Conservation (phyloP, 305 asterid genomes). For the Solanum hybrid region DNA sequence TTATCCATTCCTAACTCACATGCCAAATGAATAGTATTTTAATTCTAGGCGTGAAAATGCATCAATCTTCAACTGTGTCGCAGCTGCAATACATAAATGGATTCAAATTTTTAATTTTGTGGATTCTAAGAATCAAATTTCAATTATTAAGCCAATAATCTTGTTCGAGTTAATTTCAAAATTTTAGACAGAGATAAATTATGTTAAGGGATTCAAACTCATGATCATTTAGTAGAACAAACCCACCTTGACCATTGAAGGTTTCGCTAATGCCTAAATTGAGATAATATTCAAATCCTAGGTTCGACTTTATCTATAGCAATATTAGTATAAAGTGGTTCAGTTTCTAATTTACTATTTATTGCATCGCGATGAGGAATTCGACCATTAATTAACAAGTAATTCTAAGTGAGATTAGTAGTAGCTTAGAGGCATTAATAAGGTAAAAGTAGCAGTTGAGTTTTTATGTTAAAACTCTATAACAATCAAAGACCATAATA, state of each 20-base stretch:
- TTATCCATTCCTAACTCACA: background rate
- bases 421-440: background rate
- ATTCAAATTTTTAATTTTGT: too few relatives aligned
- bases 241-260: background rate
- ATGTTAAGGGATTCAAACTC: background rate
- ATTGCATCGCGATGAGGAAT: background rate
- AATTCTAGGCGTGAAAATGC: background rate
- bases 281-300: too few relatives aligned
- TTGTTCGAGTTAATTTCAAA: background rate
- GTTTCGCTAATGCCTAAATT: too few relatives aligned
- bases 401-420: background rate
- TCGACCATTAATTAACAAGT: background rate
- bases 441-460: background rate
- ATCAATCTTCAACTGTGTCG: background rate
- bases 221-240: background rate
- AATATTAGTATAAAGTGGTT: background rate
- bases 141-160: background rate
- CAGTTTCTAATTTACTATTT: background rate
- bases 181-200: background rate
- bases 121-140: background rate
- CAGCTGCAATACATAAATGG: background rate
- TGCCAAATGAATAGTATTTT: background rate
- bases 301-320: background rate
- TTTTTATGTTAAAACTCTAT: background rate
- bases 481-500: background rate